Conservation (phyloP, 2,329 filamentous ascomycete species). For the Stachybotrys chlorohalonatus region DNA sequence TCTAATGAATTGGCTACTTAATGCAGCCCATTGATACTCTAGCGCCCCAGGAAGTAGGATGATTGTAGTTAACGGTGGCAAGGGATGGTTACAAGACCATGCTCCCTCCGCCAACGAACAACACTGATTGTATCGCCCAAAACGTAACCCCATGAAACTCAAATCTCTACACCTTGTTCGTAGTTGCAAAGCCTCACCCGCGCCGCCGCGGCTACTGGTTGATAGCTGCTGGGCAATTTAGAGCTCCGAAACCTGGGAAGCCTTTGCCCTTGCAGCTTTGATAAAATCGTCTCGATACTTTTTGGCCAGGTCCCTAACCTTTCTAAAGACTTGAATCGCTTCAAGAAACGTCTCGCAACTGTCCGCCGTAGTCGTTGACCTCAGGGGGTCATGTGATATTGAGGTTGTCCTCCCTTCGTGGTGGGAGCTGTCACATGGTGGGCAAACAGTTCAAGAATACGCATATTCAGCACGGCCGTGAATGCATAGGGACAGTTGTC, state of each 20-base stretch:
- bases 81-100: too few species aligned
- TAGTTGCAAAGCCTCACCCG: too few species aligned
- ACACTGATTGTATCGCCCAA: too few species aligned
- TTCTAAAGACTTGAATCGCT: slow-evolving; percentile 25
- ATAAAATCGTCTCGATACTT: slow-evolving; percentile 25
- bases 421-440: slow-evolving; percentile 21
- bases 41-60: too few species aligned
- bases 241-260: not conserved
- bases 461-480: slow-evolving; percentile 24
- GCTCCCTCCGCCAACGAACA: too few species aligned
- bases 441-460: slow-evolving; percentile 25
- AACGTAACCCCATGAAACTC: too few species aligned
- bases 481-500: slow-evolving; percentile 29
- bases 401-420: slow-evolving; percentile 16
- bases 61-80: too few species aligned
- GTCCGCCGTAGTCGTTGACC: slow-evolving; percentile 15
- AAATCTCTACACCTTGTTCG: too few species aligned
- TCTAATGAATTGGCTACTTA: too few species aligned
- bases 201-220: too few species aligned
- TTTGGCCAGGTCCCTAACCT: slow-evolving; percentile 26
- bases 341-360: slow-evolving; percentile 17
- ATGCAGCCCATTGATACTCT: too few species aligned
- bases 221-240: not conserved
- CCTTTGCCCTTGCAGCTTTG: slow-evolving; percentile 5
- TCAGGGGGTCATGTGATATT: slow-evolving; percentile 30